Evolutionary conservation across 1,284 basidiomycete genomes (phyloP).

Genomic region (Leccinum huronense): DNA sequence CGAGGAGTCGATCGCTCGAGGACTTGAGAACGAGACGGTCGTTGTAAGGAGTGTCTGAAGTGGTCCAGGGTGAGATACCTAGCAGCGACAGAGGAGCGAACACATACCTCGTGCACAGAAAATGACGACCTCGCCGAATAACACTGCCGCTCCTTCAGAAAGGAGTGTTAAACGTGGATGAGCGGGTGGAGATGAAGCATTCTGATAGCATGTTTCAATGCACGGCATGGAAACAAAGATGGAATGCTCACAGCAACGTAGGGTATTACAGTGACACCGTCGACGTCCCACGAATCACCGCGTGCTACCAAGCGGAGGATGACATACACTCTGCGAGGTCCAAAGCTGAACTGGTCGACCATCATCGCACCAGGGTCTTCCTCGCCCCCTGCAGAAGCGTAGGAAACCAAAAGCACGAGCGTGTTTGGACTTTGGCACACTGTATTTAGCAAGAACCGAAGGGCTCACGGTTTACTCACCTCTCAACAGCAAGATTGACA

Average conservation of each 20-base stretch:
- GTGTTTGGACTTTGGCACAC: constrained; percentile 42
- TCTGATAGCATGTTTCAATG: constrained; percentile 40
- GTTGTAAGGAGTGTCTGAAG: constrained; percentile 63
- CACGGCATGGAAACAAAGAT: neutral
- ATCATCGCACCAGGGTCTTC: constrained; percentile 42
- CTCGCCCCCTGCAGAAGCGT: constrained; percentile 50
- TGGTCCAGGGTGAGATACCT: neutral
- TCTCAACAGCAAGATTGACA: constrained; percentile 62
- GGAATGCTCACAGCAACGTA: constrained; percentile 66
- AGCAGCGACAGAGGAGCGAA: neutral
- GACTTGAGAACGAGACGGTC: constrained; percentile 73
- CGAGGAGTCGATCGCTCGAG: constrained; percentile 63
- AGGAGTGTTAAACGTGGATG: constrained; percentile 67
- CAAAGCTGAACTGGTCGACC: constrained; percentile 40
- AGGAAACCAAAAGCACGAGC: constrained; percentile 64
- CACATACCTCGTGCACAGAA: constrained; percentile 60
- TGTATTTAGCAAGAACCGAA: constrained; percentile 8
- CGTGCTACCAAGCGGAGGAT: constrained; percentile 46
- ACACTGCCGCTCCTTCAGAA: constrained; percentile 53
- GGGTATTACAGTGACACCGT: constrained; percentile 55
- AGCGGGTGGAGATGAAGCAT: constrained; percentile 62
- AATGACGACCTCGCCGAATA: constrained; percentile 75
- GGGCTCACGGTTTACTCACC: constrained; percentile 39
- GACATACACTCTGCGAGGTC: constrained; percentile 62
- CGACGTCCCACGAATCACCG: constrained; percentile 29